These are phyloP conservation scores for Daldinia caldariorum DNA, from an alignment of 495 filamentous ascomycete genomes.

Conservation along the genomic window DNA sequence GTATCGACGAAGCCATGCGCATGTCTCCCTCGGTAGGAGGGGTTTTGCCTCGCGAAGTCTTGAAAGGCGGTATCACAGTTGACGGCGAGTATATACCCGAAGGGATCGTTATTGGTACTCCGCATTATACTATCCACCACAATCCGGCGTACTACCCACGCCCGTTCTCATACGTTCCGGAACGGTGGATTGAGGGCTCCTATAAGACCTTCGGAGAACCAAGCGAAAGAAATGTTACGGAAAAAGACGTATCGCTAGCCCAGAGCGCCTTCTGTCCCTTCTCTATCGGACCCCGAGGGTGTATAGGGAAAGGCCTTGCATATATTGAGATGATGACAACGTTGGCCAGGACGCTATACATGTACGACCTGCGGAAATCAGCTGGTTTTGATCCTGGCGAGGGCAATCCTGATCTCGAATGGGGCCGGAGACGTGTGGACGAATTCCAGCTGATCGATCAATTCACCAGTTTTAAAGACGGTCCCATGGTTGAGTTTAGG, in stretches of 20 bases:
- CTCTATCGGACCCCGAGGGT: conserved; percentile 64
- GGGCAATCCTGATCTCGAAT: conserved; percentile 52
- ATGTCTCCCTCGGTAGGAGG: conserved; percentile 72
- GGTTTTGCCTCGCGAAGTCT: conserved; percentile 69
- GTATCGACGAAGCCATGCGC: conserved; percentile 79
- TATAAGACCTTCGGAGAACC: conserved; percentile 33
- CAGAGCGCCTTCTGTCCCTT: conserved; percentile 68
- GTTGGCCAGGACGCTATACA: conserved; percentile 58
- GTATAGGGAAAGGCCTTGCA: conserved; percentile 68
- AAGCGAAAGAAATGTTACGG: conserved; percentile 28
- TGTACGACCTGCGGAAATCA: conserved; percentile 60
- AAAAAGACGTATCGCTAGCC: conserved; percentile 53
- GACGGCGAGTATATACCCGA: conserved; percentile 63
- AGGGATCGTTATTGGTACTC: conserved; percentile 63
- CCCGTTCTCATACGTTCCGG: conserved; percentile 62
- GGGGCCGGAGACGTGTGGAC: conserved; percentile 55
- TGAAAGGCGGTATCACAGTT: conserved; percentile 67
- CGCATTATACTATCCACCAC: conserved; percentile 67
- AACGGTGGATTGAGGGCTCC: conserved; percentile 62
- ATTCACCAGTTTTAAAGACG: conserved; percentile 67
- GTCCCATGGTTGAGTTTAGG: conserved; percentile 67
- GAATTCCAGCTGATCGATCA: conserved; percentile 68
- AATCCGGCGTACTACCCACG: conserved; percentile 63
- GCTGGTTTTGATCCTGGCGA: conserved; percentile 57
- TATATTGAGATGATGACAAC: conserved; percentile 63